Base-by-base conservation (phyloP, 2,329 filamentous ascomycete genomes). In the Exophiala sp. region DNA sequence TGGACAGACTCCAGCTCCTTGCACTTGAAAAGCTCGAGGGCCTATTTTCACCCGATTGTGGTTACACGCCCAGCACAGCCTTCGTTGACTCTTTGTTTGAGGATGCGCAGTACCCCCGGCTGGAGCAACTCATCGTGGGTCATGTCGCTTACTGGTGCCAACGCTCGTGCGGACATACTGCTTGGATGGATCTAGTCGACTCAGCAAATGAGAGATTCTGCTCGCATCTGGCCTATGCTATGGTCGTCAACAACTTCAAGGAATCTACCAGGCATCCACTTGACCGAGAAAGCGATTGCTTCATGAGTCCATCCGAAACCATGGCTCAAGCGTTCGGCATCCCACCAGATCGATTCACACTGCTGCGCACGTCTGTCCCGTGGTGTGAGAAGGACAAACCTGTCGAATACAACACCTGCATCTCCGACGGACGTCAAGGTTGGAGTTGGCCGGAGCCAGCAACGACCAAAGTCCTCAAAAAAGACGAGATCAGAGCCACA, bases 21-120 rank as follows among this genome's bases (percentile, higher is more conserved):
- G 53, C 50, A n/a, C 10, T 39, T 10, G 22, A 19, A 13, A 41
- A 43, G n/a, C 34, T 53, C 10, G 14, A 43, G 27, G n/a, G 11
- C n/a, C 21, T 46, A n/a, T 56, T 50, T 27, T 43, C 43, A 14
- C 8, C 13, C 6, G 14, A 7, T 16, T 5, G 23, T 18, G 27
- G 21, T 42, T 13, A 13, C 14, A 11, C 19, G 43, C 13, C 50
- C 50, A 53, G 41, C 42, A 19, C 14, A 9, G 21, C 40, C 4
- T 49, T 53, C 46, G 43, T 53, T 19, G 16, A 19, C 5, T 5
- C 4, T 16, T 13, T 21, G 8, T 38, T 38, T 16, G 14, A 4
- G 5, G 13, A 13, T 38, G 9, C 2, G 5, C 19, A 10, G 2
- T 6, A 16, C 16, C 35, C 35, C 5, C 16, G 4, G 7, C 13